These are phyloP conservation scores for Phalaenopsis aphrodite DNA, from an alignment of 106 monocot genomes.

Conservation along the genomic window DNA sequence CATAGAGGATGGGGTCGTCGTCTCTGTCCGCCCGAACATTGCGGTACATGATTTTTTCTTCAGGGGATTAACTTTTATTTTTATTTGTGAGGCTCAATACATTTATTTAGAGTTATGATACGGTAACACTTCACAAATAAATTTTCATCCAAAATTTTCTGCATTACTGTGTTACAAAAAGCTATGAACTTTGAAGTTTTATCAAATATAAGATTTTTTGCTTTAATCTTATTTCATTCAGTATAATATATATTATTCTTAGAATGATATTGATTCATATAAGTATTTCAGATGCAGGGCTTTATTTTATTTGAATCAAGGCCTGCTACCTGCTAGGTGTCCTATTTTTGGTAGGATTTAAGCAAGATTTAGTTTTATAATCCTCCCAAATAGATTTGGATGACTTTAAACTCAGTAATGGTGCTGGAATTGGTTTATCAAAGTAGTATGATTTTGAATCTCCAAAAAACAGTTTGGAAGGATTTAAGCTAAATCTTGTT, in stretches of 20 bases:
- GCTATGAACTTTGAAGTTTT: not conserved
- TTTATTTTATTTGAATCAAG: too few species aligned
- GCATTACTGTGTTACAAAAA: not conserved
- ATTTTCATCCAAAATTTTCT: not conserved
- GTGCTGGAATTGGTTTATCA: too few species aligned
- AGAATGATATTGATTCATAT: too few species aligned
- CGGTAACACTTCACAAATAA: not conserved
- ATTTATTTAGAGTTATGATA: not conserved
- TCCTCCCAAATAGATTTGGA: too few species aligned
- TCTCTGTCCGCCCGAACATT: conserved; percentile 67
- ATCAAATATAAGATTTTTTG: not conserved
- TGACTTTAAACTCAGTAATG: too few species aligned
- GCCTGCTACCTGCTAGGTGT: too few species aligned
- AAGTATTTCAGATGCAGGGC: too few species aligned
- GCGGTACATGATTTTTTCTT: conserved; percentile 17
- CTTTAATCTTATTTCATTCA: not conserved
- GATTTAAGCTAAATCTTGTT: not conserved
- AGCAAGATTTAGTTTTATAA: too few species aligned
- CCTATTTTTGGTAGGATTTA: too few species aligned
- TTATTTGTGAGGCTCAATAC: not conserved
- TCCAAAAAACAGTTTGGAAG: too few species aligned
- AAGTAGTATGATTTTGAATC: too few species aligned
- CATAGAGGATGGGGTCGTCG: conserved; percentile 73
- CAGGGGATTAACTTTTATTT: not conserved
- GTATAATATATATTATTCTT: too few species aligned